These are phyloP conservation scores for Hordeum marinum DNA, from an alignment of 176 grass and related monocot species.

Conservation along the genomic window DNA sequence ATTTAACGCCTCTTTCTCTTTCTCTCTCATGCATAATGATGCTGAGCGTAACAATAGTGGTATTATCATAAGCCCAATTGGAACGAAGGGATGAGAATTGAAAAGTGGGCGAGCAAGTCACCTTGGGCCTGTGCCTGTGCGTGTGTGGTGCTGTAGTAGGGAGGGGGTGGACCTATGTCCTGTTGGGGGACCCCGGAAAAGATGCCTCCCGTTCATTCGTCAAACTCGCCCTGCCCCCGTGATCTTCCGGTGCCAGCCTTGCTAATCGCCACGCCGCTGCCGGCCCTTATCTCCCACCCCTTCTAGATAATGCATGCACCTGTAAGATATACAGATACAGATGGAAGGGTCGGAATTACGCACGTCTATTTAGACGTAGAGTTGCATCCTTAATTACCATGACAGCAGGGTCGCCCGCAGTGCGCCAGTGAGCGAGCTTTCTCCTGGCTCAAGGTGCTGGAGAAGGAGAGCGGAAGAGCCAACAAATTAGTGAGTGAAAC, in stretches of 20 bases:
- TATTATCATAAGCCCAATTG: not conserved
- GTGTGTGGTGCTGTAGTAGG: slow-evolving; percentile 21
- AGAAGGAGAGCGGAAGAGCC: not conserved
- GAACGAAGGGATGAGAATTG: not conserved
- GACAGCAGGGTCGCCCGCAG: not conserved
- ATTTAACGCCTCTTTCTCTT: slow-evolving; percentile 17
- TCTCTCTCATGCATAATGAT: slow-evolving; percentile 32
- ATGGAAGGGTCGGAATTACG: not conserved
- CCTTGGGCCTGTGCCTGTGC: not conserved
- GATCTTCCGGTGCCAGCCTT: slow-evolving; percentile 55
- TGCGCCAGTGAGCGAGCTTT: not conserved
- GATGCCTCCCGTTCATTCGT: slow-evolving; percentile 40
- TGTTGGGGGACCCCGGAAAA: slow-evolving; percentile 43
- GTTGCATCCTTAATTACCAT: not conserved
- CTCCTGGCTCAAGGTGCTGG: not conserved
- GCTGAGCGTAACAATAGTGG: not conserved
- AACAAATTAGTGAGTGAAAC: not conserved
- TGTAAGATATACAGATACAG: not conserved
- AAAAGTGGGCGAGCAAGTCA: not conserved
- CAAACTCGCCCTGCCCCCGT: slow-evolving; percentile 40
- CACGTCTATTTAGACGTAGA: not conserved
- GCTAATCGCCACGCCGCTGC: slow-evolving; percentile 39
- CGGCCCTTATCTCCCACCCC: not conserved
- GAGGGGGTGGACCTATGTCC: slow-evolving; percentile 30
- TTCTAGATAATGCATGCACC: not conserved